Conservation (phyloP, 1,284 basidiomycete genomes). For the Ceratobasidium sp. region DNA sequence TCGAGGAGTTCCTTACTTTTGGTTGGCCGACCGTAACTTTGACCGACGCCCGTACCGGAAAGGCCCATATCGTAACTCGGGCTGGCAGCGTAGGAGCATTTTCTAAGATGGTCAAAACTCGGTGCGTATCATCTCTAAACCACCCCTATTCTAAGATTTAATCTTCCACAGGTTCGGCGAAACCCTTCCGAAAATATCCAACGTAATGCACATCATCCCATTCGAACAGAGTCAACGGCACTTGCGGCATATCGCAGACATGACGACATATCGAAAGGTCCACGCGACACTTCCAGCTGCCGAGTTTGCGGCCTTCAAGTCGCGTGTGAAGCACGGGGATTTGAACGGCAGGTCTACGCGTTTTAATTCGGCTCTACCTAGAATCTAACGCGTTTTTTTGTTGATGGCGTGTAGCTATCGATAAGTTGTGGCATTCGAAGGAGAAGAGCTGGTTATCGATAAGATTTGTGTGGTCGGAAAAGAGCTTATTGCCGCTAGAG, state of each 20-base stretch:
- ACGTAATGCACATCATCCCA: constrained; percentile 65
- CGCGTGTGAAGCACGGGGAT: constrained; percentile 75
- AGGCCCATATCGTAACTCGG: constrained; percentile 81
- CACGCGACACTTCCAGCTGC: constrained; percentile 77
- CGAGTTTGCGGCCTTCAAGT: constrained; percentile 72
- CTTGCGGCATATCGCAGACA: constrained; percentile 75
- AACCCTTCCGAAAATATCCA: constrained; percentile 72
- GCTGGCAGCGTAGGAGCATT: constrained; percentile 75
- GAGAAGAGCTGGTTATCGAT: constrained; percentile 81
- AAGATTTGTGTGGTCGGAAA: constrained; percentile 81
- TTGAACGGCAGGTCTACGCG: constrained; percentile 56
- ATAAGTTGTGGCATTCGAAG: constrained; percentile 73
- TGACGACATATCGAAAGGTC: constrained; percentile 76
- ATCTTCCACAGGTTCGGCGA: constrained; percentile 70
- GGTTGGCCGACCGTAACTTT: constrained; percentile 87
- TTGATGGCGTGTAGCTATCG: constrained; percentile 56
- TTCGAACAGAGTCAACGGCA: constrained; percentile 75
- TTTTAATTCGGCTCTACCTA: neutral
- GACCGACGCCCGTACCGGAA: constrained; percentile 76
- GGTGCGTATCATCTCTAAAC: constrained; percentile 58
- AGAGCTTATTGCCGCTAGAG: constrained; percentile 76
- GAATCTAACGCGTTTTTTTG: constrained; percentile 1
- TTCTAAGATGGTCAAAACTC: constrained; percentile 80
- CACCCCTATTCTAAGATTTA: neutral
- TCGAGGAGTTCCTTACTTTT: constrained; percentile 83